These are phyloP conservation scores for Gossypium thurberi DNA, from an alignment of 345 rosid genomes.

Conservation along the genomic window DNA sequence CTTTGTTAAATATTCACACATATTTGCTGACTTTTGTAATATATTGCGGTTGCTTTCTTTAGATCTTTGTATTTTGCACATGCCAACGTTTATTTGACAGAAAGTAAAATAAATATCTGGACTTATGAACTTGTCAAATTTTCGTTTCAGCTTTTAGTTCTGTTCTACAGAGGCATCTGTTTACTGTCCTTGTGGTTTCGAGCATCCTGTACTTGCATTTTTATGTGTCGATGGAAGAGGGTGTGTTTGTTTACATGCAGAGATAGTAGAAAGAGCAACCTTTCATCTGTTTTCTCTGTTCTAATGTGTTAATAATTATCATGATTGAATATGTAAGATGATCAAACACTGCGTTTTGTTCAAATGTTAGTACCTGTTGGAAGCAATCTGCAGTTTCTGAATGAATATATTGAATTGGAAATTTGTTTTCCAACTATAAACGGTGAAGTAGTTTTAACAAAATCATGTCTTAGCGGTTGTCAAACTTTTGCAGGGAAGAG, in stretches of 20 bases:
- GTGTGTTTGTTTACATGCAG: neutral
- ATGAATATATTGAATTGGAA: neutral
- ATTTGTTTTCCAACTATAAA: neutral
- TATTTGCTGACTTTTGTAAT: neutral
- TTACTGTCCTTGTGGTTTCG: neutral
- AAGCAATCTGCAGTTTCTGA: neutral
- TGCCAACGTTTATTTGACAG: neutral
- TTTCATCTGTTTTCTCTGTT: neutral
- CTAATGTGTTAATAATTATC: neutral
- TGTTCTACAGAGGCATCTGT: neutral
- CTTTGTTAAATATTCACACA: neutral
- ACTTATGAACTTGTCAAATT: neutral
- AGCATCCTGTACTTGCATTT: neutral
- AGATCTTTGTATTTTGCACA: neutral
- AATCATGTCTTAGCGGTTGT: slow-evolving; percentile 4
- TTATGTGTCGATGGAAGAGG: neutral
- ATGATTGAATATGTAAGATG: neutral
- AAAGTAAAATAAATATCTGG: neutral
- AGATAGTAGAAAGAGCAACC: neutral
- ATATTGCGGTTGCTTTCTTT: neutral
- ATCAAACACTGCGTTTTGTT: neutral
- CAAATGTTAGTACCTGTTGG: neutral
- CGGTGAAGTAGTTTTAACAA: neutral
- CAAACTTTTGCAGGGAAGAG: slow-evolving; percentile 37
- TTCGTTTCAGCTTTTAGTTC: neutral